Evolutionary conservation across 2,329 filamentous ascomycete genomes (phyloP).

Genomic region (Zymoseptoria passerinii): DNA sequence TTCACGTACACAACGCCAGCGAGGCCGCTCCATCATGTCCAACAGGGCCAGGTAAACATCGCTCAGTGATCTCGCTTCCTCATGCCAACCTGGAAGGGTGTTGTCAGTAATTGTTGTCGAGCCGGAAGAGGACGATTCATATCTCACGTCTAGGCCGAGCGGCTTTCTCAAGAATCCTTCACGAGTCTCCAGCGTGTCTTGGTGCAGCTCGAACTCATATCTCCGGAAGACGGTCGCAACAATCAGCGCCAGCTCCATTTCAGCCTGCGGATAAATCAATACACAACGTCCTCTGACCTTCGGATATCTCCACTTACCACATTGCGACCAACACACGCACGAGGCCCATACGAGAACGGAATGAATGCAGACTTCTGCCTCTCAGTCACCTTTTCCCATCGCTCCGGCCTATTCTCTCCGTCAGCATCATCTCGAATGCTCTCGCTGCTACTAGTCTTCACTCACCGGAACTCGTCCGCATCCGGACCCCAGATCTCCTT

Average conservation of each 20-base stretch:
- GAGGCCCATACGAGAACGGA: conserved; percentile 36
- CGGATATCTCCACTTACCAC: conserved; percentile 19
- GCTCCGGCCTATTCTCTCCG: conserved; percentile 31
- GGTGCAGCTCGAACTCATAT: conserved; percentile 30
- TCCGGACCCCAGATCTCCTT: conserved; percentile 35
- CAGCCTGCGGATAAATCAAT: conserved; percentile 20
- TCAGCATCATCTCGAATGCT: neutral
- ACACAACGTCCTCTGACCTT: neutral
- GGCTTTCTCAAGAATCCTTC: conserved; percentile 32
- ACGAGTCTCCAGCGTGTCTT: conserved; percentile 27
- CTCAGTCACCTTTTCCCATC: conserved; percentile 30
- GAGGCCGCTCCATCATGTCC: no score
- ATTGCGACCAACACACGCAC: conserved; percentile 38
- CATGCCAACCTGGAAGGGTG: conserved; percentile 5
- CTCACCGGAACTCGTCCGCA: conserved; percentile 34
- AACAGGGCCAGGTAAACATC: no score
- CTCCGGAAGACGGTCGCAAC: conserved; percentile 31
- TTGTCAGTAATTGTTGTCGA: neutral
- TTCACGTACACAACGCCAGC: no score
- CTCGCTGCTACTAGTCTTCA: conserved; percentile 26
- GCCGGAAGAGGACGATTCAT: neutral
- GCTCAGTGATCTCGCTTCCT: conserved; percentile 9
- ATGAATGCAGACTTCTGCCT: conserved; percentile 34
- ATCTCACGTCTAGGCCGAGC: conserved; percentile 22
- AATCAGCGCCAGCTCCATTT: conserved; percentile 36